Evolutionary conservation across 192 early-diverging fungal genomes (phyloP).

Genomic region (Entomortierella lignicola): DNA sequence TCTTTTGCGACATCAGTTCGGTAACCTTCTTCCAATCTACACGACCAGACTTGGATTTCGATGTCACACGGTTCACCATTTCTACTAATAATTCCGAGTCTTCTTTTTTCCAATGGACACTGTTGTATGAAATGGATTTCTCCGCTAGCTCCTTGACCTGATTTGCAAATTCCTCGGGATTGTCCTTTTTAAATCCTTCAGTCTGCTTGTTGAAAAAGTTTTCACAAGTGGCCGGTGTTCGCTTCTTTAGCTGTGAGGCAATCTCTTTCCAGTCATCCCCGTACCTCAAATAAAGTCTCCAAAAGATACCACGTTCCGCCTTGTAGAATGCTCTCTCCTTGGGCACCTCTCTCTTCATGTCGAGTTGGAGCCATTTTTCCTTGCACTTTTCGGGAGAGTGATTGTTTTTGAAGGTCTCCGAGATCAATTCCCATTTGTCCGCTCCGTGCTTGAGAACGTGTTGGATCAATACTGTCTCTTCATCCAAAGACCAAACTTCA

Average conservation of each 20-base stretch:
- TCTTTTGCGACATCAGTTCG: background rate
- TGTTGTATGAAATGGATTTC: background rate
- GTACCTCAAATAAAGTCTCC: constrained; percentile 28
- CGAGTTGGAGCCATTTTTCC: constrained; percentile 30
- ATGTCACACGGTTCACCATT: constrained; percentile 10
- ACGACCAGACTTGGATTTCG: background rate
- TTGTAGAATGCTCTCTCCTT: constrained; percentile 42
- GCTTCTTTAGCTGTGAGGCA: constrained; percentile 3
- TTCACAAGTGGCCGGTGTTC: constrained; percentile 8
- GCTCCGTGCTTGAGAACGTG: constrained; percentile 46
- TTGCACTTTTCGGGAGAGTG: constrained; percentile 37
- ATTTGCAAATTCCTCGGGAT: constrained; percentile 2
- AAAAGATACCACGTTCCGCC: constrained; percentile 33
- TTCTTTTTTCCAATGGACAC: constrained; percentile 23
- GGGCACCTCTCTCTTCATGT: constrained; percentile 14
- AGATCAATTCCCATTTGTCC: constrained; percentile 18
- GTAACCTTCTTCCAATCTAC: constrained; percentile 27
- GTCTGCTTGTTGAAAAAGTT: constrained; percentile 21
- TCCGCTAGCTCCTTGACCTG: constrained; percentile 11
- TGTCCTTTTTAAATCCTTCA: background rate
- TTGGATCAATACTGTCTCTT: constrained; percentile 42
- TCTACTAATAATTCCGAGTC: constrained; percentile 37
- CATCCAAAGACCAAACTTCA: constrained; percentile 18
- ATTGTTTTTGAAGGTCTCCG: constrained; percentile 13
- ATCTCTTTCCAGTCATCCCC: constrained; percentile 22